Conservation (phyloP, 2,329 filamentous ascomycete genomes). For the Zymoseptoria ardabiliae region DNA sequence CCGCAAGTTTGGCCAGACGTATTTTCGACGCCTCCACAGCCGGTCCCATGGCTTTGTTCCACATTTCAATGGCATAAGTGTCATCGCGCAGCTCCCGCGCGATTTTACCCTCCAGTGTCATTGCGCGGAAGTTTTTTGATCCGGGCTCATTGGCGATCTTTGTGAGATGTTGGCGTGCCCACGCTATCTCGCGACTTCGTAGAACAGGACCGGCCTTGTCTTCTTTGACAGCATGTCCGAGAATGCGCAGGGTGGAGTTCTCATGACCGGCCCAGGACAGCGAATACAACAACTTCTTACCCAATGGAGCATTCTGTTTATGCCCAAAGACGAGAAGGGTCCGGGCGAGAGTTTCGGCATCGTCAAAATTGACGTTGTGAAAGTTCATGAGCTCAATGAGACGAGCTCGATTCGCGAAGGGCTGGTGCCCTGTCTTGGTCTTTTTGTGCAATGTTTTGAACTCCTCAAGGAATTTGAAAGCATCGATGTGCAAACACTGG, state of each 20-base stretch:
- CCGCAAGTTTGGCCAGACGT: not conserved
- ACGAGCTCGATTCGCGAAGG: not conserved
- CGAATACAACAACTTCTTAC: slow-evolving; percentile 19
- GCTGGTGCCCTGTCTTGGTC: not conserved
- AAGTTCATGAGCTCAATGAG: slow-evolving; percentile 3
- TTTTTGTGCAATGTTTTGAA: not conserved
- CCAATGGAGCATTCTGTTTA: slow-evolving; percentile 3
- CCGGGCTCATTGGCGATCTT: slow-evolving; percentile 15
- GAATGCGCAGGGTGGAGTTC: slow-evolving; percentile 20
- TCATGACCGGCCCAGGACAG: slow-evolving; percentile 16
- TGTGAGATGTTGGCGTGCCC: slow-evolving; percentile 16
- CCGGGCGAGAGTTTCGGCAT: slow-evolving; percentile 6
- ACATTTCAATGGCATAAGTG: slow-evolving; percentile 21
- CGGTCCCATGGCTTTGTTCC: slow-evolving; percentile 20
- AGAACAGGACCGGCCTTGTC: slow-evolving; percentile 13
- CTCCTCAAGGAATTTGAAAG: not conserved
- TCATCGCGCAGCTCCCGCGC: slow-evolving; percentile 18
- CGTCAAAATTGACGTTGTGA: not conserved
- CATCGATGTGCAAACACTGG: not conserved
- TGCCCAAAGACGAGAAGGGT: slow-evolving; percentile 3
- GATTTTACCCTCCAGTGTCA: slow-evolving; percentile 27
- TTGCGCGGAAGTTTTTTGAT: slow-evolving; percentile 18
- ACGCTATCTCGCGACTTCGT: slow-evolving; percentile 10
- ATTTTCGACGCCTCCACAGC: slow-evolving; percentile 11
- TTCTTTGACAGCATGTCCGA: slow-evolving; percentile 13